A percentile compares a stretch with the other conserved stretches of the same genome.
Evolutionary conservation across 305 asterid genomes (phyloP).

Genomic region (Solanum hybrid): DNA sequence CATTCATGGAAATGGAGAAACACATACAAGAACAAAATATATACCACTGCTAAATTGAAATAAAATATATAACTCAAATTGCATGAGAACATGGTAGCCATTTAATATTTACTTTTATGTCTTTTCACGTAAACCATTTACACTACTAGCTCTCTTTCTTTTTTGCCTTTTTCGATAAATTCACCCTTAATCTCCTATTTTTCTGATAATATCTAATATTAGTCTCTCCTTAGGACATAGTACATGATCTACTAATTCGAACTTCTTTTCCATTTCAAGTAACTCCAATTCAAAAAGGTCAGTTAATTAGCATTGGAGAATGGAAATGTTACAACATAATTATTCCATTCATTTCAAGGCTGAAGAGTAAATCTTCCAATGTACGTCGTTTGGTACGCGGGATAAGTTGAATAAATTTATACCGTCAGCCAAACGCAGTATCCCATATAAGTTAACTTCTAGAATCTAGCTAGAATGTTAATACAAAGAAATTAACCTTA

Average conservation of each 20-base stretch:
- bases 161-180: background rate
- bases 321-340: background rate
- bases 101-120: background rate
- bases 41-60: background rate
- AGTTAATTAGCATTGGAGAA: background rate
- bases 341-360: background rate
- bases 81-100: background rate
- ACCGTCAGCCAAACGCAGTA: background rate
- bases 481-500: constrained; percentile 39
- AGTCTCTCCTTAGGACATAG: background rate
- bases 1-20: background rate
- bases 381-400: background rate
- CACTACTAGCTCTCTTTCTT: background rate
- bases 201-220: background rate
- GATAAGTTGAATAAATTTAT: background rate
- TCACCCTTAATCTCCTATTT: background rate
- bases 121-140: background rate
- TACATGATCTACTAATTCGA: background rate
- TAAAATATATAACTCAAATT: background rate
- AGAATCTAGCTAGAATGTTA: background rate
- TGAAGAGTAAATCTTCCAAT: background rate
- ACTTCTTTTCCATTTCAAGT: background rate
- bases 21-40: background rate
- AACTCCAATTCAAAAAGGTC: background rate
- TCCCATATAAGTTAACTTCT: background rate